Conservation (phyloP, 2,329 filamentous ascomycete genomes). For the Fusarium incarnatum region DNA sequence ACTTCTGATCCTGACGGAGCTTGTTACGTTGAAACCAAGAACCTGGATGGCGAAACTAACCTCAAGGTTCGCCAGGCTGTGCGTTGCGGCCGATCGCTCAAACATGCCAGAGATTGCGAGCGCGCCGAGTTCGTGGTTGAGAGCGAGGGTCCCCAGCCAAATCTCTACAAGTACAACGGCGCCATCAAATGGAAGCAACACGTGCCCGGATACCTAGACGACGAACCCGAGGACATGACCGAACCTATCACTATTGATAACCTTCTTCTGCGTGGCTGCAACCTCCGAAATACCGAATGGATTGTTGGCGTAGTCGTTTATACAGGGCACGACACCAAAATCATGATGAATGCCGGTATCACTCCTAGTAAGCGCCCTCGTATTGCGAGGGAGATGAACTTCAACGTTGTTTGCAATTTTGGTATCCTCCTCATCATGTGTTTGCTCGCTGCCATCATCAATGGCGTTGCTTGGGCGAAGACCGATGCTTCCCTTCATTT, state of each 20-base stretch:
- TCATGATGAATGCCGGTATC: slow-evolving; percentile 97
- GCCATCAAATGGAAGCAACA: slow-evolving; percentile 88
- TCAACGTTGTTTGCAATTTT: slow-evolving; percentile 98
- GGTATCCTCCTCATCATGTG: slow-evolving; percentile 90
- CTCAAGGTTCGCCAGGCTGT: slow-evolving; percentile 93
- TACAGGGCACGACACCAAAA: slow-evolving; percentile 96
- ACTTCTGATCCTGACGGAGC: slow-evolving; percentile 94
- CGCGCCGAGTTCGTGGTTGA: slow-evolving; percentile 87
- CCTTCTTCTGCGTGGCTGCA: slow-evolving; percentile 90
- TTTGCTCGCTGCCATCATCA: slow-evolving; percentile 83
- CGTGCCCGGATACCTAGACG: slow-evolving; percentile 71
- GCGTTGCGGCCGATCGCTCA: slow-evolving; percentile 83
- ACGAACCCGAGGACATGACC: slow-evolving; percentile 79
- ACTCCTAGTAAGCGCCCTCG: slow-evolving; percentile 94
- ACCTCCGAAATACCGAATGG: slow-evolving; percentile 96
- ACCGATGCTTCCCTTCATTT: slow-evolving; percentile 78
- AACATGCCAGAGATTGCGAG: slow-evolving; percentile 93
- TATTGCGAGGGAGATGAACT: slow-evolving; percentile 93
- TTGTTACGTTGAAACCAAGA: slow-evolving; percentile 98
- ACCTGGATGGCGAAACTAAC: slow-evolving; percentile 97
- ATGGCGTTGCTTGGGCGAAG: slow-evolving; percentile 84
- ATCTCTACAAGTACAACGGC: slow-evolving; percentile 94
- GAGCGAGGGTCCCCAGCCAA: slow-evolving; percentile 90
- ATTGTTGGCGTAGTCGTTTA: slow-evolving; percentile 91
- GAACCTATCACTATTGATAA: slow-evolving; percentile 97